Percentiles rank a stretch among this genome's conserved stretches.
Evolutionary conservation across 768 basidiomycete genomes (phyloP).

Genomic region (Boletus insuetus): DNA sequence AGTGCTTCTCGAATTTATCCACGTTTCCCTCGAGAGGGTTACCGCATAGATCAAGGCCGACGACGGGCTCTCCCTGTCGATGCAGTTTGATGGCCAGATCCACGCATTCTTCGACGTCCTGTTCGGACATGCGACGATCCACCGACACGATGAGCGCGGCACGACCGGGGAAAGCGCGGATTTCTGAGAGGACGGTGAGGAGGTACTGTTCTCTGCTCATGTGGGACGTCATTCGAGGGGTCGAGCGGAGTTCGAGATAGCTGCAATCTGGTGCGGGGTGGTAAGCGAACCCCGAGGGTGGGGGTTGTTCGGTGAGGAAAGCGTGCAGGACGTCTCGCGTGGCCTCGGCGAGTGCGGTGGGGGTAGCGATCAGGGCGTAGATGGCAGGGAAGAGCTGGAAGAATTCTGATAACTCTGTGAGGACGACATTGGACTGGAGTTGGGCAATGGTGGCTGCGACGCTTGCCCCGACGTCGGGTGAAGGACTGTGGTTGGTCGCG

Average conservation of each 20-base stretch:
- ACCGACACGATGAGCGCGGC: constrained; percentile 70
- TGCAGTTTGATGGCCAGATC: constrained; percentile 54
- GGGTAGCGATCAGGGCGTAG: constrained; percentile 70
- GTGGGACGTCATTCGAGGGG: constrained; percentile 54
- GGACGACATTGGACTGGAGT: constrained; percentile 37
- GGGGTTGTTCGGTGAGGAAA: constrained; percentile 45
- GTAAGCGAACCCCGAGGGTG: constrained; percentile 30
- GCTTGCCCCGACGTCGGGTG: constrained; percentile 28
- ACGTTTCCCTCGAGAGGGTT: constrained; percentile 65
- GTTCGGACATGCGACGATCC: constrained; percentile 64
- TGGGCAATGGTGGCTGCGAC: constrained; percentile 45
- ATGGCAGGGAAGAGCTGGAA: constrained; percentile 76
- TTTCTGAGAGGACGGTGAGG: constrained; percentile 58
- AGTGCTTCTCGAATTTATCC: constrained; percentile 45
- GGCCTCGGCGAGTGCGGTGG: constrained; percentile 48
- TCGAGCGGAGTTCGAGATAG: constrained; percentile 84
- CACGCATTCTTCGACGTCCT: constrained; percentile 54
- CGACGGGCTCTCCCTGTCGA: constrained; percentile 55
- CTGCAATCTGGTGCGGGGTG: constrained; percentile 49
- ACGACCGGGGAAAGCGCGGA: constrained; percentile 53
- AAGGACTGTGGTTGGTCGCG: constrained; percentile 39
- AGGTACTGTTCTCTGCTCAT: constrained; percentile 67
- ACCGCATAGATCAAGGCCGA: constrained; percentile 82
- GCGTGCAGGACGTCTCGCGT: constrained; percentile 62
- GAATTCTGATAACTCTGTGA: constrained; percentile 67